Evolutionary conservation across 176 grass and related monocot species (phyloP).

Genomic region (Cocos nucifera): DNA sequence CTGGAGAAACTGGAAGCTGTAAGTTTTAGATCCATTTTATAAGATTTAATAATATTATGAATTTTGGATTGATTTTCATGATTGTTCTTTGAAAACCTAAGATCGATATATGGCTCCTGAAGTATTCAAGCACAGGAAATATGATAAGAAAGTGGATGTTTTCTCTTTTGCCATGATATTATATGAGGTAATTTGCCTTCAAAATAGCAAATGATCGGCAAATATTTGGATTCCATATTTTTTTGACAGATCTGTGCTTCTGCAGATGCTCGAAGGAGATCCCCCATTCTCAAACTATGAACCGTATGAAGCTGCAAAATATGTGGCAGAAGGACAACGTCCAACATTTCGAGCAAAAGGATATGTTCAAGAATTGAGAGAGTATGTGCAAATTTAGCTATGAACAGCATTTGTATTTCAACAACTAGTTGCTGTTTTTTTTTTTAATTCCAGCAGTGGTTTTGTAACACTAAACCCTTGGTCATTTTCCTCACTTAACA

Average conservation of each 20-base stretch:
- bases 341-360: slow-evolving; percentile 67
- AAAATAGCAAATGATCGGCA: slow-evolving; percentile 3
- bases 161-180: slow-evolving; percentile 99
- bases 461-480: too few species aligned
- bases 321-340: slow-evolving; percentile 74
- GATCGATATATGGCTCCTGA: slow-evolving; percentile 99
- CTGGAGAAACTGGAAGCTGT: slow-evolving; percentile 99
- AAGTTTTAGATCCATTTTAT: slow-evolving; percentile 31
- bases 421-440: too few species aligned
- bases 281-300: slow-evolving; percentile 74
- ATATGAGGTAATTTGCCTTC: slow-evolving; percentile 63
- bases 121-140: slow-evolving; percentile 97
- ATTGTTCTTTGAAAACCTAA: slow-evolving; percentile 20
- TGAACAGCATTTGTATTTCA: too few species aligned
- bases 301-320: slow-evolving; percentile 92
- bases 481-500: too few species aligned
- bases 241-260: slow-evolving; percentile 14
- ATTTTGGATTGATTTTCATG: slow-evolving; percentile 2
- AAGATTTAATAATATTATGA: slow-evolving; percentile 1
- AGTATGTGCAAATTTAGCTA: slow-evolving; percentile 37
- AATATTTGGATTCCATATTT: background rate
- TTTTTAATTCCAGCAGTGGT: too few species aligned
- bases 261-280: slow-evolving; percentile 91
- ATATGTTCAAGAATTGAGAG: slow-evolving; percentile 55
- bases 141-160: slow-evolving; percentile 99